Evolutionary conservation across 805 yeast species (phyloP).

Genomic region (Kluyveromyces lactis): DNA sequence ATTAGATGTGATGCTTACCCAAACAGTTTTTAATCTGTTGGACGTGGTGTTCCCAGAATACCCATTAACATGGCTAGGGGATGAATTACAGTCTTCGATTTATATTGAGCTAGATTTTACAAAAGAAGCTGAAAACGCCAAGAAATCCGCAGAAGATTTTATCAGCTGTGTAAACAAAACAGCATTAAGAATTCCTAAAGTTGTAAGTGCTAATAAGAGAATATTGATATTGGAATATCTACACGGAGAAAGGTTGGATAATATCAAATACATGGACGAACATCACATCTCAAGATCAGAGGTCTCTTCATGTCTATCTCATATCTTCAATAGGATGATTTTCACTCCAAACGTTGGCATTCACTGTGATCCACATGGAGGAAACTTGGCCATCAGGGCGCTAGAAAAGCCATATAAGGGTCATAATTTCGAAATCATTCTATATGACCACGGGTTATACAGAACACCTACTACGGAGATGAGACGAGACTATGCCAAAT

Average conservation of each 20-base stretch:
- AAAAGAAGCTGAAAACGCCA: slow-evolving; percentile 79
- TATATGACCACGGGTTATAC: slow-evolving; percentile 93
- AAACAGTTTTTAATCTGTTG: slow-evolving; percentile 64
- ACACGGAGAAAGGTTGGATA: slow-evolving; percentile 76
- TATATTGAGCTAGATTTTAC: slow-evolving; percentile 85
- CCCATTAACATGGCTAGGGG: slow-evolving; percentile 92
- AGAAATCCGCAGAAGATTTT: slow-evolving; percentile 62
- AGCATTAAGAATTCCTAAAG: slow-evolving; percentile 71
- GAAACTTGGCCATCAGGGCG: slow-evolving; percentile 77
- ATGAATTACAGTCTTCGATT: slow-evolving; percentile 79
- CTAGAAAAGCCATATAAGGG: slow-evolving; percentile 20
- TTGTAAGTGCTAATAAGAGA: slow-evolving; percentile 57
- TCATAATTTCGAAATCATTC: slow-evolving; percentile 82
- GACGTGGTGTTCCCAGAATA: slow-evolving; percentile 84
- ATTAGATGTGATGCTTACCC: slow-evolving; percentile 72
- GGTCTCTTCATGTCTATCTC: slow-evolving; percentile 79
- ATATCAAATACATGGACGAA: slow-evolving; percentile 51
- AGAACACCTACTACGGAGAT: slow-evolving; percentile 70
- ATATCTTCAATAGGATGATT: slow-evolving; percentile 89
- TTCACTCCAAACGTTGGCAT: slow-evolving; percentile 86
- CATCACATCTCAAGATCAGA: slow-evolving; percentile 65
- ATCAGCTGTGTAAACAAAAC: slow-evolving; percentile 45
- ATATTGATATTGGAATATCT: slow-evolving; percentile 83
- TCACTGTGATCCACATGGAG: slow-evolving; percentile 98
- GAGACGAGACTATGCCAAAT: slow-evolving; percentile 77